Evolutionary conservation across 805 yeast genomes (phyloP), one percentile per base, ranked within the genome.

Genomic region (Dipodascus geniculatus): DNA sequence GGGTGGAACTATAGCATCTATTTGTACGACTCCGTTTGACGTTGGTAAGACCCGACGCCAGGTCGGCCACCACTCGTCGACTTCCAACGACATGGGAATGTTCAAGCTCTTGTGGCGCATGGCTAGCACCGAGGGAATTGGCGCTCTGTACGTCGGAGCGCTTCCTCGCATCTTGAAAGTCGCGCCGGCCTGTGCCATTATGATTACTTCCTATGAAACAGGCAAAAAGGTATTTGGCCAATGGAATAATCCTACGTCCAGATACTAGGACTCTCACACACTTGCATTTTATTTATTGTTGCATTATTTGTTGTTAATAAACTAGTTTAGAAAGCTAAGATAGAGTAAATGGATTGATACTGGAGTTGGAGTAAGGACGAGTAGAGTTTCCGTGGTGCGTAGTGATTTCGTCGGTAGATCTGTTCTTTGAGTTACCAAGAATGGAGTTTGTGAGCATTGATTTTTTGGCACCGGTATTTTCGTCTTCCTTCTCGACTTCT

Each of bases 141-240:
- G 74, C 2, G 91, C 97, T 0, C 70, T 93, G n/a, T 93, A 85
- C 64, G 86, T 87, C 38, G 99, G 99, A 0, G 70, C 89, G 42
- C 73, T 79, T 1, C 98, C 98, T 0, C 76, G 99, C 58, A 78
- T 91, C 4, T 70, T 91, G 66, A 93, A 93, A 65, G 85, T 93
- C 23, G 96, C 97, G 0, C 98, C 99, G 9, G 83, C 96, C 16
- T 93, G 99, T 75, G 99, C 99, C 1, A 91, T 93, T 42, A 93
- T 93, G 99, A 89, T 93, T 48, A 87, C 97, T 11, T 84, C 93
- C 42, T 93, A 93, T 66, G 99, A 93, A 66, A 73, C 90, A 48
- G 85, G 95, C 23, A 93, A 93, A 68, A 79, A 79, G 54, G 64
- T 81, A n/a, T 66, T 68, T 51, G 55, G 55, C 6, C 56, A 55